phyloP scores from a whole-genome alignment of 2,329 filamentous ascomycete genomes.

The Aureobasidium sp. region DNA sequence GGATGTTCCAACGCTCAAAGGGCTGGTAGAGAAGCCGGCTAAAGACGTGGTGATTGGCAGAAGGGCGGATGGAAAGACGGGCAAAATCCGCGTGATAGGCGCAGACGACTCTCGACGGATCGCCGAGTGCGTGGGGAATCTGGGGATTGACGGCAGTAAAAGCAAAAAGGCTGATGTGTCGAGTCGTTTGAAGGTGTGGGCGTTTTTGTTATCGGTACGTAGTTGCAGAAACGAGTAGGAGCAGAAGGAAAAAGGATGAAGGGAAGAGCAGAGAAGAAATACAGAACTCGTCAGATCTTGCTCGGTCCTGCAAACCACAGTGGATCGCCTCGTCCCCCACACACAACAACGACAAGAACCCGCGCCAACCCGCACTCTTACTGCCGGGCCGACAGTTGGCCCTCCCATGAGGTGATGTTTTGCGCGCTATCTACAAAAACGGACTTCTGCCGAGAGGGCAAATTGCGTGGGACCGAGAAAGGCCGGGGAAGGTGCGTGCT shows the following conservation, averaged over 20 bases:
- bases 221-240: neutral
- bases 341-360: neutral
- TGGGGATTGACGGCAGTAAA: slow-evolving; percentile 7
- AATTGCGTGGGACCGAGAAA: slow-evolving; percentile 4
- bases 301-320: slow-evolving; percentile 2
- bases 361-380: neutral
- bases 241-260: neutral
- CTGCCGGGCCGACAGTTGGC: slow-evolving; percentile 8
- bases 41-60: slow-evolving; percentile 1
- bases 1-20: neutral
- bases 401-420: neutral
- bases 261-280: slow-evolving; percentile 1
- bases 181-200: neutral
- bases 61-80: slow-evolving; percentile 6
- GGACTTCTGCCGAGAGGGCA: neutral
- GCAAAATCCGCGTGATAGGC: slow-evolving; percentile 1
- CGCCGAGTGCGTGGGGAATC: slow-evolving; percentile 6
- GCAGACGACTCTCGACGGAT: slow-evolving; percentile 6
- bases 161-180: slow-evolving; percentile 11
- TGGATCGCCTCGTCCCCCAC: slow-evolving; percentile 10
- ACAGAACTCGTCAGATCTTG: neutral
- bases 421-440: slow-evolving; percentile 1
- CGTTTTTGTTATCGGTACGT: neutral
- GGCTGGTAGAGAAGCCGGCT: neutral
- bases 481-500: slow-evolving; percentile 7